These are phyloP conservation scores for Dictyophora rubrovolvata DNA, from an alignment of 768 basidiomycete genomes.

Conservation along the genomic window DNA sequence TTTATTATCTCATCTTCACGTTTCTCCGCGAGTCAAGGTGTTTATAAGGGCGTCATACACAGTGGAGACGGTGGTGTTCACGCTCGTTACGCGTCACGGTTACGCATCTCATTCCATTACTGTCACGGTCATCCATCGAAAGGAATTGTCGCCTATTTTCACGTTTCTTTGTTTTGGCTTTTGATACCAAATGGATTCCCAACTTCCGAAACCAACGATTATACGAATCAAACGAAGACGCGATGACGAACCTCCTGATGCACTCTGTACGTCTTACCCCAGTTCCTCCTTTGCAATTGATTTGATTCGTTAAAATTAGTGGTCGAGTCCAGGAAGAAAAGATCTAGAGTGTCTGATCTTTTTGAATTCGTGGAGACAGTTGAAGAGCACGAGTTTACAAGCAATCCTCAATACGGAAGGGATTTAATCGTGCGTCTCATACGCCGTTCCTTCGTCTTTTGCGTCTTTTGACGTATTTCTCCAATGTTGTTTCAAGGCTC, in stretches of 20 bases:
- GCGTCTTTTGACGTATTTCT: constrained; percentile 15
- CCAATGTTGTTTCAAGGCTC: constrained; percentile 16
- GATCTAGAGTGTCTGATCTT: constrained; percentile 46
- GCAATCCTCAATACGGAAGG: constrained; percentile 45
- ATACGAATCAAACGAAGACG: constrained; percentile 76
- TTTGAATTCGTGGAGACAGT: constrained; percentile 79
- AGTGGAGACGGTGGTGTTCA: too few relatives aligned
- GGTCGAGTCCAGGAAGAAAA: constrained; percentile 38
- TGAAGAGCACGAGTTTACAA: constrained; percentile 51
- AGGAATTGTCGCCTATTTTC: neutral
- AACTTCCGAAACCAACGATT: constrained; percentile 49
- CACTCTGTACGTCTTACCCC: constrained; percentile 45
- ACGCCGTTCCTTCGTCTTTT: neutral
- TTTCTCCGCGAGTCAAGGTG: too few relatives aligned
- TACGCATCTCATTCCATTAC: too few relatives aligned
- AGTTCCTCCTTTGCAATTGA: constrained; percentile 12
- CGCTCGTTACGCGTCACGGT: too few relatives aligned
- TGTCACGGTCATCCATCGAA: too few relatives aligned
- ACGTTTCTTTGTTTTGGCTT: neutral
- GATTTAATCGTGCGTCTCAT: constrained; percentile 46
- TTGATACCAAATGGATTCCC: neutral
- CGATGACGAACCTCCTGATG: constrained; percentile 74
- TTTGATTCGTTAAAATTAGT: constrained; percentile 27
- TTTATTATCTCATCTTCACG: too few relatives aligned
- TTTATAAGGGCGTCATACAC: too few relatives aligned